A percentile compares a stretch with the other conserved stretches of the same genome.
phyloP scores from a whole-genome alignment of 192 early-diverging fungal genomes.

The Phycomyces blakesleeanus region DNA sequence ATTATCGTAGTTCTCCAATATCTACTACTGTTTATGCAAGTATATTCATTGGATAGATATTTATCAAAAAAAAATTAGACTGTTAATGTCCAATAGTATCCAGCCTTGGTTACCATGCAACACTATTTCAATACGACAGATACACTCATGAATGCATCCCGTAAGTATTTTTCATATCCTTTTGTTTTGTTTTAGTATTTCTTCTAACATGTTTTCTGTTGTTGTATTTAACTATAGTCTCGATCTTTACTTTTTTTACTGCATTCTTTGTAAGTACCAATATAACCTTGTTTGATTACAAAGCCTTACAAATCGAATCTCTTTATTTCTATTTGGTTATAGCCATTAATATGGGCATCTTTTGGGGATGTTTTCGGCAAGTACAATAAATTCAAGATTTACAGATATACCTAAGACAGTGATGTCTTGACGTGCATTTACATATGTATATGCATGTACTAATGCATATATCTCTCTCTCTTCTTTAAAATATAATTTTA shows the following conservation, averaged over 20 bases:
- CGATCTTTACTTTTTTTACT: conserved; percentile 28
- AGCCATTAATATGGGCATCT: conserved; percentile 28
- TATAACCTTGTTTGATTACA: no score
- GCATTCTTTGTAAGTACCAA: conserved; percentile 27
- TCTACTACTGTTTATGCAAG: conserved; percentile 27
- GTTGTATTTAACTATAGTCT: conserved; percentile 15
- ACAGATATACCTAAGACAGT: no score
- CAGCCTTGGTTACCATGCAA: conserved; percentile 30
- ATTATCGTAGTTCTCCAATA: conserved; percentile 24
- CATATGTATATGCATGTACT: background rate
- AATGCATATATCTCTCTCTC: background rate
- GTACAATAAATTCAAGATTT: no score
- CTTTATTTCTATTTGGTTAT: background rate
- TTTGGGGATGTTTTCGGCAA: conserved; percentile 24
- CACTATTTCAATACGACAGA: conserved; percentile 18
- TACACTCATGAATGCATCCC: conserved; percentile 26
- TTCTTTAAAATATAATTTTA: no score
- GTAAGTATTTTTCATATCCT: conserved; percentile 20
- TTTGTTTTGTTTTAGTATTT: background rate
- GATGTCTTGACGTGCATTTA: no score
- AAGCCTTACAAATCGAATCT: background rate
- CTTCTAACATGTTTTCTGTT: background rate
- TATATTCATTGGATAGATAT: background rate
- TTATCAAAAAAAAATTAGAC: background rate
- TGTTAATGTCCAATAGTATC: conserved; percentile 14